A percentile compares a stretch with the other conserved stretches of the same genome.
These are phyloP conservation scores for Curvularia sp. DNA, from an alignment of 2,329 filamentous ascomycete species.

Conservation along the genomic window DNA sequence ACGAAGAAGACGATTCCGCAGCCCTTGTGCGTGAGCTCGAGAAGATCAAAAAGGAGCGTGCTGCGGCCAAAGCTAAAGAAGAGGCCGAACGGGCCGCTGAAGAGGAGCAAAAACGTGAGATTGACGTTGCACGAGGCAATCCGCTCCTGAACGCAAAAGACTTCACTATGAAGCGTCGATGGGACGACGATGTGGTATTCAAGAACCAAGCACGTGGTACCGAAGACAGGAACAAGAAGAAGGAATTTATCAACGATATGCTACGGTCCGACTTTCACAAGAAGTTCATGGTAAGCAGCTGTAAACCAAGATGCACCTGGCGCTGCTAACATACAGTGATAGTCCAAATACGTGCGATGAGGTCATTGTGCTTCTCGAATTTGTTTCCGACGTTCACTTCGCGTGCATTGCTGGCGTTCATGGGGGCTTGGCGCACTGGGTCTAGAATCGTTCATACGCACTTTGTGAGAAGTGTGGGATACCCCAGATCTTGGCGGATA, in stretches of 20 bases:
- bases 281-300: conserved; percentile 80
- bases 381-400: neutral
- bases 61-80: conserved; percentile 80
- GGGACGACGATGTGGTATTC: conserved; percentile 99
- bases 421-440: conserved; percentile 27
- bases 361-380: conserved; percentile 12
- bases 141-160: conserved; percentile 87
- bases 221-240: conserved; percentile 88
- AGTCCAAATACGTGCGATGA: conserved; percentile 52
- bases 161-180: conserved; percentile 88
- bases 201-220: conserved; percentile 97
- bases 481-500: conserved; percentile 31
- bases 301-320: neutral
- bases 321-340: conserved; percentile 20
- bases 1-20: conserved; percentile 81
- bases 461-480: conserved; percentile 30
- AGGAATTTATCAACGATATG: conserved; percentile 97
- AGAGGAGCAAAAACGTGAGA: conserved; percentile 83
- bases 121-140: conserved; percentile 90
- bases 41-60: conserved; percentile 87
- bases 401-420: conserved; percentile 35
- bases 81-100: conserved; percentile 81
- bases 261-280: conserved; percentile 96
- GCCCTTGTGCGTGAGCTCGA: conserved; percentile 92
- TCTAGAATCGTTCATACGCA: conserved; percentile 20